Conservation (phyloP, 345 rosid genomes). For the Rhodamnia argentea region DNA sequence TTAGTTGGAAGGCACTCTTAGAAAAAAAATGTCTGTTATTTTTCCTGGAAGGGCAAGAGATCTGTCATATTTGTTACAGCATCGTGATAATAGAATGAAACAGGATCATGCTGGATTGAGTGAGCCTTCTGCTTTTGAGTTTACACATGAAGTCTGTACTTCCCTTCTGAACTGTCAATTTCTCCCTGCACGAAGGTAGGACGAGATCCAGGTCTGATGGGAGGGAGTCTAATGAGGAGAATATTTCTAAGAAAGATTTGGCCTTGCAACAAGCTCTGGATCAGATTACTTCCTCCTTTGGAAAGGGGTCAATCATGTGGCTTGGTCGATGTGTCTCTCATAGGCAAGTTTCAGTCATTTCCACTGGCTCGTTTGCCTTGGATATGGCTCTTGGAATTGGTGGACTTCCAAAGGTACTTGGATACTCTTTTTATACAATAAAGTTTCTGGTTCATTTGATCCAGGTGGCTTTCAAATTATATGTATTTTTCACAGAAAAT, state of each 20-base stretch:
- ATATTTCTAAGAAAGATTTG: conserved; percentile 66
- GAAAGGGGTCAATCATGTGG: conserved; percentile 95
- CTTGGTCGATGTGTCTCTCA: conserved; percentile 61
- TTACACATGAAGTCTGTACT: not conserved
- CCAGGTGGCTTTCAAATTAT: not conserved
- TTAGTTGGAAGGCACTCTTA: not conserved
- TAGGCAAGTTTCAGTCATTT: conserved; percentile 62
- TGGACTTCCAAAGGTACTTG: conserved; percentile 88
- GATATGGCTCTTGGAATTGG: conserved; percentile 81
- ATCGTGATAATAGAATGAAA: not conserved
- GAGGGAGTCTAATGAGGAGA: conserved; percentile 62
- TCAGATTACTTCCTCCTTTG: conserved; percentile 71
- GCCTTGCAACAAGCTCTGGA: conserved; percentile 82
- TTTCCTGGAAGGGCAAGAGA: not conserved
- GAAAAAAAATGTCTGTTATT: not conserved
- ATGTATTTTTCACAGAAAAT: not conserved
- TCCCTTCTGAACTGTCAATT: not conserved
- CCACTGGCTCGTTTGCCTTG: conserved; percentile 84
- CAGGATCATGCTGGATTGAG: not conserved
- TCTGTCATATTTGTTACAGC: not conserved
- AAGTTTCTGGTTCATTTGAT: not conserved
- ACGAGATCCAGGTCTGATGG: conserved; percentile 63
- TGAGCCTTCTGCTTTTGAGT: not conserved
- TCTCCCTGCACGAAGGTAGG: conserved; percentile 32
- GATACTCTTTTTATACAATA: not conserved